These are phyloP conservation scores for Isoetes taiwanensis DNA, from an alignment of 75 land plant species.

Conservation along the genomic window DNA sequence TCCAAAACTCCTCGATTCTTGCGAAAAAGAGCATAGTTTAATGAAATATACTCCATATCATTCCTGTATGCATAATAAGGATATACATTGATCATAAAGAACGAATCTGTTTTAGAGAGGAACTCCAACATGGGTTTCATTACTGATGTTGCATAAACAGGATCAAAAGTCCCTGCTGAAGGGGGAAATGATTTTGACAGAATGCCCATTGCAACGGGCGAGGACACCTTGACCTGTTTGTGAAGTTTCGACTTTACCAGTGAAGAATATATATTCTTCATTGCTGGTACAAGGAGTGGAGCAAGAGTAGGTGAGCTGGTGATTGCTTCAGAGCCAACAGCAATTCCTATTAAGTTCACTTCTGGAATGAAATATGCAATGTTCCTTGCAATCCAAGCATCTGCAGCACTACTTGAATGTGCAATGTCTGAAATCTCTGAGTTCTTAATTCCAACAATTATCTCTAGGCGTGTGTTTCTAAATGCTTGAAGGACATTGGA, in stretches of 20 bases:
- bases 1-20: conserved; percentile 8
- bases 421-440: conserved; percentile 24
- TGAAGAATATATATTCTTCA: conserved; percentile 30
- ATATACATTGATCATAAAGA: conserved; percentile 26
- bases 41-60: conserved; percentile 6
- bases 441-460: conserved; percentile 19
- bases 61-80: conserved; percentile 22
- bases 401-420: neutral
- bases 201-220: conserved; percentile 13
- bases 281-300: conserved; percentile 23
- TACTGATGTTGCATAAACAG: neutral
- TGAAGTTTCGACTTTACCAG: conserved; percentile 13
- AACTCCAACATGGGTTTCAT: conserved; percentile 19
- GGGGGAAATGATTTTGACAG: conserved; percentile 30
- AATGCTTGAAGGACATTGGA: too few species aligned
- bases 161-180: conserved; percentile 20
- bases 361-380: conserved; percentile 8
- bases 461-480: conserved; percentile 10
- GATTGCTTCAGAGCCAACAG: conserved; percentile 22
- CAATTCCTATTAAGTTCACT: conserved; percentile 14
- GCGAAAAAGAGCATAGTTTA: conserved; percentile 23
- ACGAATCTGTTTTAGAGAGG: neutral
- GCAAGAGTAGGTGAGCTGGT: neutral
- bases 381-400: conserved; percentile 13
- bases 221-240: conserved; percentile 19